A percentile compares a stretch with the other conserved stretches of the same genome.
phyloP scores from a whole-genome alignment of 352 stramenopile genomes.

The Phytophthora syringae region DNA sequence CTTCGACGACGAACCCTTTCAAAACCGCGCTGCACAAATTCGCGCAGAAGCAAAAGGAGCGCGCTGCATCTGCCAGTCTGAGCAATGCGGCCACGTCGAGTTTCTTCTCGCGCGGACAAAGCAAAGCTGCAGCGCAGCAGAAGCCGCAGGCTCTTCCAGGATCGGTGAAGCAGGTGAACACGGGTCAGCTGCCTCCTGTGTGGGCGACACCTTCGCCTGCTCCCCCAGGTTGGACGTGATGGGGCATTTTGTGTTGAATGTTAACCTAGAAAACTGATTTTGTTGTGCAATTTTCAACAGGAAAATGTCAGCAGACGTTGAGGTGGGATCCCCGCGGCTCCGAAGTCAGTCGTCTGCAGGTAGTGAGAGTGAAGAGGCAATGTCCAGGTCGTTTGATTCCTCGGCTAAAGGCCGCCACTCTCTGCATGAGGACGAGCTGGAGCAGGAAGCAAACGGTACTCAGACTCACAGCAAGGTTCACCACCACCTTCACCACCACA shows the following conservation, averaged over 20 bases:
- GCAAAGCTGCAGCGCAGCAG: constrained; percentile 41
- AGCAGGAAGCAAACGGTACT: constrained; percentile 21
- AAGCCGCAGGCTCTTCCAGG: constrained; percentile 63
- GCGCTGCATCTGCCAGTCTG: constrained; percentile 29
- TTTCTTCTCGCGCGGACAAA: constrained; percentile 68
- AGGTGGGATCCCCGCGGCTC: constrained; percentile 21
- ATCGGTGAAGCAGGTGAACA: constrained; percentile 77
- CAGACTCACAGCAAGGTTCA: constrained; percentile 7
- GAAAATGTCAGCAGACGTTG: constrained; percentile 44
- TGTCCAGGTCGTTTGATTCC: constrained; percentile 33
- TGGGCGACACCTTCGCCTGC: constrained; percentile 73
- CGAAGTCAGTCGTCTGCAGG: constrained; percentile 29
- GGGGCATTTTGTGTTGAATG: not conserved
- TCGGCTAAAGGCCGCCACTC: constrained; percentile 21
- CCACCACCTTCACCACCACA: constrained; percentile 5
- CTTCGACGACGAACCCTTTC: constrained; percentile 69
- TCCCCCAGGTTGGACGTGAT: constrained; percentile 39
- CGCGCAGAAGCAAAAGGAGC: constrained; percentile 79
- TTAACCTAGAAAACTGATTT: not conserved
- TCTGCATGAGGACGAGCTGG: constrained; percentile 31
- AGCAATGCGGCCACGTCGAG: constrained; percentile 56
- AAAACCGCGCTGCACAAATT: constrained; percentile 86
- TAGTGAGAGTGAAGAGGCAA: constrained; percentile 34
- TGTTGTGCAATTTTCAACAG: constrained; percentile 19
- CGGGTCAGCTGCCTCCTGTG: constrained; percentile 75